Percentiles rank a stretch among this genome's conserved stretches.
Conservation (phyloP, 2,329 filamentous ascomycete species). For the Trichoderma arundinaceum region DNA sequence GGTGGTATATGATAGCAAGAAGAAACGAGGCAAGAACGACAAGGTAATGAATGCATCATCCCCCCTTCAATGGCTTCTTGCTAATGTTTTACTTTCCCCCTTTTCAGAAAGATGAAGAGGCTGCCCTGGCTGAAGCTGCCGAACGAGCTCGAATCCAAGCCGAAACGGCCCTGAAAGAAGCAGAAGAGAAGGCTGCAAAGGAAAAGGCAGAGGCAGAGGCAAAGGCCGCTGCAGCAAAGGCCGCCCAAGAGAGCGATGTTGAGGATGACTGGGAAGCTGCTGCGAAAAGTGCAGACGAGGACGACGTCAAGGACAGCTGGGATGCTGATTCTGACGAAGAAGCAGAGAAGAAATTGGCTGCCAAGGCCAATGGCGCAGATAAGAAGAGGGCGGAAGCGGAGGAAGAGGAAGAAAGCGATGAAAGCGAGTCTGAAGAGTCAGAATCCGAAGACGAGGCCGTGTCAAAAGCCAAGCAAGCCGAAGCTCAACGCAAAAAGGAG, state of each 20-base stretch:
- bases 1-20: conserved; percentile 77
- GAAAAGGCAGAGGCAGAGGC: conserved; percentile 64
- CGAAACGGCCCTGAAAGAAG: conserved; percentile 67
- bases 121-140: conserved; percentile 77
- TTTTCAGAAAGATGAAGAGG: conserved; percentile 72
- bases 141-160: conserved; percentile 72
- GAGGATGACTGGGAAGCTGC: conserved; percentile 90
- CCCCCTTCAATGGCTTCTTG: no score
- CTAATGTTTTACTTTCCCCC: background rate
- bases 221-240: conserved; percentile 59
- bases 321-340: conserved; percentile 84
- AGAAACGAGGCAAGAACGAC: conserved; percentile 69
- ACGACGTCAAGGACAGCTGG: conserved; percentile 91
- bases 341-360: conserved; percentile 49
- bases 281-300: conserved; percentile 68
- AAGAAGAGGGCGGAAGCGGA: conserved; percentile 31
- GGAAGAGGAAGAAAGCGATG: conserved; percentile 33
- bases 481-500: conserved; percentile 81
- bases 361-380: conserved; percentile 37
- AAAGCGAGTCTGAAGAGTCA: conserved; percentile 47
- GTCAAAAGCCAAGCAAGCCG: conserved; percentile 74
- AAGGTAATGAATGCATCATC: conserved; percentile 51
- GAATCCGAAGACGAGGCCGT: conserved; percentile 75
- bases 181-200: conserved; percentile 63
- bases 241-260: conserved; percentile 63